Base-by-base conservation (phyloP, 1,139 yeast species). In the Hyphopichia burtonii region DNA sequence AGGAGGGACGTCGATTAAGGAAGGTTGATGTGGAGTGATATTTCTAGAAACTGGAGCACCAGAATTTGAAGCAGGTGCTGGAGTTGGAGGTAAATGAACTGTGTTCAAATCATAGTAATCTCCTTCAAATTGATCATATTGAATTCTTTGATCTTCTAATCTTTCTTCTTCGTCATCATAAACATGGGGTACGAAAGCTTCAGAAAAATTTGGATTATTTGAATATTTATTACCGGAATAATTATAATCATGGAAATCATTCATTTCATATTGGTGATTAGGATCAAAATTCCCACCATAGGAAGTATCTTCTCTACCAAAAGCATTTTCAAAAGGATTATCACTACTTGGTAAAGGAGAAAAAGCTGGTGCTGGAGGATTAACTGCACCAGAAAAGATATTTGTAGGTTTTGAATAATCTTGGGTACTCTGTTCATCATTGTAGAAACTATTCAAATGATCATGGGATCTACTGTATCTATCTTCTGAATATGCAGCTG, bases 111-210 rank as follows among this genome's bases (percentile, higher is more conserved):
- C 77, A 49, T 65, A 72, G 46, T 70, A 69, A 44, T 70, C 77
- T 18, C 78, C 78, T 44, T 65, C 68, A 47, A 72, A 66, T 31
- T 68, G 64, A 46, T 66, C 62, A 52, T 65, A 72, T 41, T 63
- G 70, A 41, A 73, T 72, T 15, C 61, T 54, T 41, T 67, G 68
- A 49, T 73, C 78, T 44, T 60, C 71, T 41, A 68, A 74, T 33
- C 59, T 51, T 47, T 71, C 75, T 32, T 73, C 78, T 27, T 68
- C 71, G 23, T 65, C 73, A 32, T 67, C 74, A 46, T 73, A 71
- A 15, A 65, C 73, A 47, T 71, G 70, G n/a, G 78, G 76, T 5
- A 71, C 77, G 47, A 73, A 73, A 7, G 78, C 69, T 49, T 71
- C 40, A 11, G 30, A 14, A 34, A 32, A 38, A 15, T 38, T 32